Percentiles rank a stretch among this genome's conserved stretches.
These are phyloP conservation scores for Luffa aegyptiaca DNA, from an alignment of 306 rosid genomes.

Conservation along the genomic window DNA sequence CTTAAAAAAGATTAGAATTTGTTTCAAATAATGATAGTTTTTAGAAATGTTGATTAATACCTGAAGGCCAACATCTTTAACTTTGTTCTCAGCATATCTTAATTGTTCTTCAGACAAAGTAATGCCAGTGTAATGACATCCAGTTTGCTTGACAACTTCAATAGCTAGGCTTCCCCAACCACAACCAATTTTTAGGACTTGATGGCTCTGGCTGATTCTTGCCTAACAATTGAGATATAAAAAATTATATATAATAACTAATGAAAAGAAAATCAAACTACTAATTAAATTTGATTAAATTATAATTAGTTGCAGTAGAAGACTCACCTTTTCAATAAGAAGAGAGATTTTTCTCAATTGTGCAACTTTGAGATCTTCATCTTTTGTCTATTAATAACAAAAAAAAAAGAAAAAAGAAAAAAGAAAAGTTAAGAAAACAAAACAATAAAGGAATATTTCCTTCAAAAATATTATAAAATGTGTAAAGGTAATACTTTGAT, in stretches of 20 bases:
- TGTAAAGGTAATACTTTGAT: not conserved
- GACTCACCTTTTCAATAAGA: conserved; percentile 59
- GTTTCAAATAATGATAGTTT: not conserved
- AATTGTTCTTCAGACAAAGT: conserved; percentile 77
- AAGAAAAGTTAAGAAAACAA: not conserved
- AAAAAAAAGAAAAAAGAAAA: too few species aligned
- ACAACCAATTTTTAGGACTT: conserved; percentile 75
- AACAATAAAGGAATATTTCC: not conserved
- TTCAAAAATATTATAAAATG: not conserved
- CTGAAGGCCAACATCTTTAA: conserved; percentile 68
- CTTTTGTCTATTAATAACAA: conserved; percentile 42
- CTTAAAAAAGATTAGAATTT: too few species aligned
- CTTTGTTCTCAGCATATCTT: conserved; percentile 58
- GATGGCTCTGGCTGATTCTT: conserved; percentile 52
- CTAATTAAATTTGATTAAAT: too few species aligned
- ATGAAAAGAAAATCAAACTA: too few species aligned
- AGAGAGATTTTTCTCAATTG: conserved; percentile 64
- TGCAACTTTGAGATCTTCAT: conserved; percentile 65
- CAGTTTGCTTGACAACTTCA: conserved; percentile 64
- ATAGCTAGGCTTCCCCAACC: conserved; percentile 96
- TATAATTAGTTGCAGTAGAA: too few species aligned
- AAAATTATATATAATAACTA: too few species aligned
- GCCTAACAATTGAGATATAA: conserved; percentile 27
- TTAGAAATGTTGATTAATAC: conserved; percentile 14
- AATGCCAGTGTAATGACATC: conserved; percentile 81